These are phyloP conservation scores for Scheffersomyces stambukii DNA, from an alignment of 1,139 yeast species.

Conservation along the genomic window DNA sequence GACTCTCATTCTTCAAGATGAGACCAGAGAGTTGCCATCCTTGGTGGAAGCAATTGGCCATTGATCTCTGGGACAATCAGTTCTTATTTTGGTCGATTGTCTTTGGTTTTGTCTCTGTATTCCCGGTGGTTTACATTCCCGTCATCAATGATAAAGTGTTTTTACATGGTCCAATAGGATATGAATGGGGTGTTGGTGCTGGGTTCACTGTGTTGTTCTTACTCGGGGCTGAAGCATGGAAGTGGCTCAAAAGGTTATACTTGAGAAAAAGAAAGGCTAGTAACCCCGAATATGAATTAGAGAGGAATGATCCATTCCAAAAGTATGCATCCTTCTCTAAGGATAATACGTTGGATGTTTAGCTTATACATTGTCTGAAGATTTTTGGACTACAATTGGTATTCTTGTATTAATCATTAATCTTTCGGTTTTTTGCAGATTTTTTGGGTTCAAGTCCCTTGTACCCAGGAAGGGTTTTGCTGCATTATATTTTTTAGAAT, in stretches of 20 bases:
- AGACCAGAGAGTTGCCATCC: conserved; percentile 62
- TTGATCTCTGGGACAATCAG: conserved; percentile 71
- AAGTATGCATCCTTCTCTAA: conserved; percentile 58
- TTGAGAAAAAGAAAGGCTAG: conserved; percentile 39
- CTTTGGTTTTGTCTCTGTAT: conserved; percentile 65
- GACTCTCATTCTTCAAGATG: conserved; percentile 72
- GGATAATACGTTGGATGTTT: conserved; percentile 31
- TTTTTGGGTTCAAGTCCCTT: background rate
- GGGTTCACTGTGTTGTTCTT: conserved; percentile 61
- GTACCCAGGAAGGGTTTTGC: background rate
- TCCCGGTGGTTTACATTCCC: conserved; percentile 86
- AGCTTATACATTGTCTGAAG: background rate
- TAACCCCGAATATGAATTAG: conserved; percentile 64
- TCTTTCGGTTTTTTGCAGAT: background rate
- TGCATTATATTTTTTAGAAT: too few species aligned
- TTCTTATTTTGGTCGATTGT: conserved; percentile 82
- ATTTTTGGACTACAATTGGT: background rate
- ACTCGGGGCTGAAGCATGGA: conserved; percentile 62
- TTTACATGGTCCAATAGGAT: conserved; percentile 66
- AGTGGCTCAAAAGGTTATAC: conserved; percentile 60
- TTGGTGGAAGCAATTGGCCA: conserved; percentile 52
- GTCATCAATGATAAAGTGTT: conserved; percentile 79
- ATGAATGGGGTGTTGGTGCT: conserved; percentile 81
- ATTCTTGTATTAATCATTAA: too few species aligned
- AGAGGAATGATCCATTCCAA: conserved; percentile 59